Conservation (phyloP, 371 early-diverging fungal species). For the Zopfochytrium polystomum region DNA sequence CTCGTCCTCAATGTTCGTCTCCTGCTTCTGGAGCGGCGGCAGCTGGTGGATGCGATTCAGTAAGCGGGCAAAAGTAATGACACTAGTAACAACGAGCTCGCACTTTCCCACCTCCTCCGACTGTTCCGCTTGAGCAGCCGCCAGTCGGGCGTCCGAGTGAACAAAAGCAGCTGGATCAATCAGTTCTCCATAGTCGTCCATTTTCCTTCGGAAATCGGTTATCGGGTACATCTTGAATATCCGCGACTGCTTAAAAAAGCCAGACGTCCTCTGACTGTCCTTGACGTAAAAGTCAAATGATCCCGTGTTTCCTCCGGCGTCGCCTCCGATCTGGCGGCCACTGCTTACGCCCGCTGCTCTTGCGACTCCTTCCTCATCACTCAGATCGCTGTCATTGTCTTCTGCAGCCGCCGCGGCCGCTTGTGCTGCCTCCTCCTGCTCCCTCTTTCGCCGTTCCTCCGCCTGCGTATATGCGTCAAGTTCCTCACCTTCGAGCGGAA, state of each 20-base stretch:
- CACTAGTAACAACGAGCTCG: neutral
- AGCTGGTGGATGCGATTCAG: neutral
- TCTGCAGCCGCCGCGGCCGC: conserved; percentile 74
- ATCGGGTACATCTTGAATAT: conserved; percentile 89
- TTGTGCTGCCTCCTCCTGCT: too few relatives aligned
- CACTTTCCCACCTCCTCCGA: conserved; percentile 34
- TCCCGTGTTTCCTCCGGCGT: conserved; percentile 11
- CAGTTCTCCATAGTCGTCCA: conserved; percentile 94
- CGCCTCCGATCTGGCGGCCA: neutral
- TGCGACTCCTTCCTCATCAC: conserved; percentile 60
- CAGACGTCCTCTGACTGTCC: conserved; percentile 63
- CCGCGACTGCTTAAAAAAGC: conserved; percentile 77
- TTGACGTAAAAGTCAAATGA: conserved; percentile 82
- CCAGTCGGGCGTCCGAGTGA: conserved; percentile 22
- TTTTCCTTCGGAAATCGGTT: conserved; percentile 69
- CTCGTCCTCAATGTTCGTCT: conserved; percentile 13
- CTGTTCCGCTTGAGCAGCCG: conserved; percentile 34
- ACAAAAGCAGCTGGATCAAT: conserved; percentile 60
- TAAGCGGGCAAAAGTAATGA: neutral
- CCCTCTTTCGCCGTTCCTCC: conserved; percentile 47
- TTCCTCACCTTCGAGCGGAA: conserved; percentile 86
- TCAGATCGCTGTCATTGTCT: conserved; percentile 62
- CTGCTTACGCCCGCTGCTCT: conserved; percentile 16
- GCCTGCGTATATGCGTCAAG: conserved; percentile 62
- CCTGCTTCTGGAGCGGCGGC: conserved; percentile 30